Evolutionary conservation across 129 eudicot genomes (phyloP), one percentile per base, ranked within the genome.

Genomic region (Flaveria ramosissima): DNA sequence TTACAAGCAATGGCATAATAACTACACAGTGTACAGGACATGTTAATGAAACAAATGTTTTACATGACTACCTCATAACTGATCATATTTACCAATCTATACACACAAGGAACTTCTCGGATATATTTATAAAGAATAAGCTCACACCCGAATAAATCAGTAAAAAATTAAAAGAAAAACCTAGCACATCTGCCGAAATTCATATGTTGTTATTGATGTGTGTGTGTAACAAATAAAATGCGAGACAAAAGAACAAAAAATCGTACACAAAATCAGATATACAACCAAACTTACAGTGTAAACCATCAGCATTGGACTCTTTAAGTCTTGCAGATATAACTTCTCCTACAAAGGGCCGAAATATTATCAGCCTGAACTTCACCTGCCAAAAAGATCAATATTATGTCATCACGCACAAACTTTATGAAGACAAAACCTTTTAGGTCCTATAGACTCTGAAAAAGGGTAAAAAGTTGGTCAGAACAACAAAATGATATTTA

Each of bases 271-370:
- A 57, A 41, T 51, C 39, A 61, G 36, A 64, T 41, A 45, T 2
- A 26, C 24, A 64, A 43, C 72, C 39, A 72, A 76, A 69, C 80
- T 39, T 89, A 95, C 99, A 82, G 7, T 82, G 96, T 80, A 95
- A 82, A 55, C 99, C 97, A 52, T 83, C 73, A 20, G 65, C 55
- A 15, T 62, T 81, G 60, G 97, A 91, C 64, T 91, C 97, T 63
- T 69, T 84, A 3, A 95, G 86, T 72, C 62, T 92, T 51, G 92
- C 97, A 17, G 90, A 67, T 74, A 95, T 82, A 82, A 91, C 84
- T 81, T 95, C 96, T 55, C 99, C 99, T 27, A 83, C 82, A 73
- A 80, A 89, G 1, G 99, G 99, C 45, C 88, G 90, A 77, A 95
- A 94, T 85, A 95, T 78, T 75, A 95, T 71, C 80, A 95, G 46